Conservation (phyloP, 805 yeast species). For the Spathaspora boniae region DNA sequence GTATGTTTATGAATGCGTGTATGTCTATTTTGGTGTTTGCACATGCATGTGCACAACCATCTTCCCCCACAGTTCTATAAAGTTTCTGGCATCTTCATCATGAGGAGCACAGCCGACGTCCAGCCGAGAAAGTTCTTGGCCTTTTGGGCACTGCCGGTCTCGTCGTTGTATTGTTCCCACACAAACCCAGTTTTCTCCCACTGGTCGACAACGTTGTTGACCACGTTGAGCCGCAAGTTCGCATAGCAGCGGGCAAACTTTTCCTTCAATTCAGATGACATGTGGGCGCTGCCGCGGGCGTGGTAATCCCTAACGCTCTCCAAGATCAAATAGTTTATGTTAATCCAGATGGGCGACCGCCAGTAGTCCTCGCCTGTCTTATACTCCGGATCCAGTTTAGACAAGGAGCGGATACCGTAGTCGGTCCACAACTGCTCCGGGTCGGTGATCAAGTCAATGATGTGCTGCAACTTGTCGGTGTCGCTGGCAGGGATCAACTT, state of each 20-base stretch:
- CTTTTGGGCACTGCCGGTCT: slow-evolving; percentile 71
- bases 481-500: slow-evolving; percentile 52
- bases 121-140: slow-evolving; percentile 92
- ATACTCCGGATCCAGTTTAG: slow-evolving; percentile 61
- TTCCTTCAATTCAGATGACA: slow-evolving; percentile 37
- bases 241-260: slow-evolving; percentile 42
- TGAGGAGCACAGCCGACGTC: slow-evolving; percentile 77
- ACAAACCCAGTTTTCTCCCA: slow-evolving; percentile 77
- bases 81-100: slow-evolving; percentile 79
- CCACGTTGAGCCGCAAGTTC: slow-evolving; percentile 61
- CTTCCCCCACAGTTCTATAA: slow-evolving; percentile 12
- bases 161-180: slow-evolving; percentile 87
- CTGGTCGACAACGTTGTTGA: slow-evolving; percentile 61
- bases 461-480: slow-evolving; percentile 42
- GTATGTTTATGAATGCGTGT: neutral
- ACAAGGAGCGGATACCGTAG: slow-evolving; percentile 78
- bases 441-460: slow-evolving; percentile 60
- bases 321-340: slow-evolving; percentile 79
- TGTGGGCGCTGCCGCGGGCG: slow-evolving; percentile 20
- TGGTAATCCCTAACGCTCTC: slow-evolving; percentile 64
- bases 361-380: slow-evolving; percentile 88
- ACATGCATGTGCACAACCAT: too few relatives aligned
- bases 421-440: slow-evolving; percentile 73
- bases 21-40: too few relatives aligned
- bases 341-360: slow-evolving; percentile 93